Evolutionary conservation across 225 moss, liverwort and hornwort genomes (phyloP), one percentile per base, ranked within the genome.

Genomic region (Marchantia polymorpha): DNA sequence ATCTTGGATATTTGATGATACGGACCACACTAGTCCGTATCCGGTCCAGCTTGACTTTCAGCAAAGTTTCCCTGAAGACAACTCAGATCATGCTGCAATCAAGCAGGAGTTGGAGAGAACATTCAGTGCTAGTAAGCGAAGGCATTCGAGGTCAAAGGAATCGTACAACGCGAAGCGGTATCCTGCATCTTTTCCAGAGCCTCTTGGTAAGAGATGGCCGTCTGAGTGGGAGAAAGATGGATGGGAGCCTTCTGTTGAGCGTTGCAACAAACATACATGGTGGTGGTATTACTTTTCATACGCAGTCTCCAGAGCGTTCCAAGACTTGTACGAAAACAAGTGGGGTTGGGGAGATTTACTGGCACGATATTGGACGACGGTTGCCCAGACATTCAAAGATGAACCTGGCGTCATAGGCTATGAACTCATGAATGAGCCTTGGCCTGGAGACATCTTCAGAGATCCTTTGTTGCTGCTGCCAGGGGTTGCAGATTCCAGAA

Each of bases 361-460:
- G 59, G 77, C 84, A 53, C 86, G 81, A 29, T 86, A 86, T 39
- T 89, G 89, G 89, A 78, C 22, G 23, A 76, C 82, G 26, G 90
- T 95, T 10, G 91, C 90, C 14, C 63, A 64, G 50, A 81, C 85
- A 12, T 93, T 93, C 29, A 78, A 82, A 52, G 81, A 90, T 70
- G 87, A 93, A 63, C 85, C 86, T n/a, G 91, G 92, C 1, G 81
- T 95, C 14, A 74, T 95, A 39, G 94, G 93, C 17, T 95, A 92
- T 22, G 94, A 93, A 85, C 85, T 95, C 56, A 95, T 95, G 59
- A 95, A 95, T 51, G 94, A 95, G 60, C 94, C 94, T 10, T 95
- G 92, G 93, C 89, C 89, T 51, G 92, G 92, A 65, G 88, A 92
- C 19, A 82, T 95, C 50, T 92, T 89, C 53, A 85, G 69, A 72